A percentile compares a stretch with the other conserved stretches of the same genome.
phyloP scores from a whole-genome alignment of 2,329 filamentous ascomycete species.

The Aureobasidium musti region DNA sequence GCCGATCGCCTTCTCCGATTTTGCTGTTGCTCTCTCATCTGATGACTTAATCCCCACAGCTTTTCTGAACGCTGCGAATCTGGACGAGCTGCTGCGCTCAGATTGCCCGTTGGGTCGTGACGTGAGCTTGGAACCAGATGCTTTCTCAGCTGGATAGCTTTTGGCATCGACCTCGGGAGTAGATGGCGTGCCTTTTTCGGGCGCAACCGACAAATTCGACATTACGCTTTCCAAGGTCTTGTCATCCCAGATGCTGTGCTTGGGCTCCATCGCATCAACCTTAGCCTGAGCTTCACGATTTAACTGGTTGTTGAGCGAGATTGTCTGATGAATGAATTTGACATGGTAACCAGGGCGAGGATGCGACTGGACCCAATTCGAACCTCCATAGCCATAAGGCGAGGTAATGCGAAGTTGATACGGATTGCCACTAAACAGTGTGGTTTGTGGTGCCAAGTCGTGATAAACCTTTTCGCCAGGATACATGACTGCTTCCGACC shows the following conservation, averaged over 20 bases:
- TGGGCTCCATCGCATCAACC: constrained; percentile 44
- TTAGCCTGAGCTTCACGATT: constrained; percentile 43
- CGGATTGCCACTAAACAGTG: constrained; percentile 42
- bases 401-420: constrained; percentile 41
- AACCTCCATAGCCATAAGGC: constrained; percentile 43
- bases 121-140: not conserved
- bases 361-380: constrained; percentile 33
- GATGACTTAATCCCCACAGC: constrained; percentile 45
- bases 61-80: constrained; percentile 43
- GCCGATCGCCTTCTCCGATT: constrained; percentile 37
- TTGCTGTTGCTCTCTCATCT: constrained; percentile 40
- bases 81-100: constrained; percentile 33
- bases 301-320: constrained; percentile 42
- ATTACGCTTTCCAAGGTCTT: constrained; percentile 39
- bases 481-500: constrained; percentile 53
- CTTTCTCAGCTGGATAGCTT: not conserved
- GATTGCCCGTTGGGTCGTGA: constrained; percentile 32
- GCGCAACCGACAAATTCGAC: constrained; percentile 27
- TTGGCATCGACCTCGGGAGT: not conserved
- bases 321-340: constrained; percentile 43
- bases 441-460: constrained; percentile 32
- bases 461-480: constrained; percentile 44
- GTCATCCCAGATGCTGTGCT: constrained; percentile 45
- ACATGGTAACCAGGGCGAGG: constrained; percentile 42
- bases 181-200: constrained; percentile 32